phyloP scores from a whole-genome alignment of 176 grass and related monocot species.

The Raddia distichophylla region DNA sequence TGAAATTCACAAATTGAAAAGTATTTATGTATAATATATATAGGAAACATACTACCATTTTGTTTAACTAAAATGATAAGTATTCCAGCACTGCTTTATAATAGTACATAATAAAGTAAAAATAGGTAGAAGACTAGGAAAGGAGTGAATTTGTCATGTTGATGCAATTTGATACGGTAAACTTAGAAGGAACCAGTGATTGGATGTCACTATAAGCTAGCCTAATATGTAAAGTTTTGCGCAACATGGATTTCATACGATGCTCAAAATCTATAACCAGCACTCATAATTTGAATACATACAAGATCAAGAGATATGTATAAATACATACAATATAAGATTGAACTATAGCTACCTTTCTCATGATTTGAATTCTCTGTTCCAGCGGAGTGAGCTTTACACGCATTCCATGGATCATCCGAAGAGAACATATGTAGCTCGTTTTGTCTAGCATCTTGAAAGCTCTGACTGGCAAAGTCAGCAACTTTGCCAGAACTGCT shows the following conservation, averaged over 20 bases:
- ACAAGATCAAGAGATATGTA: constrained; percentile 9
- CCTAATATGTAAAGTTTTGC: background rate
- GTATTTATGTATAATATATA: constrained; percentile 15
- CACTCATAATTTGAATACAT: background rate
- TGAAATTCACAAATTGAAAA: background rate
- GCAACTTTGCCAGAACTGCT: constrained; percentile 48
- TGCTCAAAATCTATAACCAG: background rate
- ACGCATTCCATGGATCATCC: constrained; percentile 25
- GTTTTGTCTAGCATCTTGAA: constrained; percentile 52
- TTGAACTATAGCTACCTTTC: constrained; percentile 38
- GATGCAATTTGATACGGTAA: background rate
- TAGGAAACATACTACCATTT: background rate
- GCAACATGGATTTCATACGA: constrained; percentile 3
- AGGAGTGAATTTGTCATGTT: background rate
- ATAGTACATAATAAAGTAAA: background rate
- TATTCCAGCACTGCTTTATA: background rate
- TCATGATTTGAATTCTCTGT: constrained; percentile 28
- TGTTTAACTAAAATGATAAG: constrained; percentile 14
- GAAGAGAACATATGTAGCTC: constrained; percentile 24
- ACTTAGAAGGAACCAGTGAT: background rate
- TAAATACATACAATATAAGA: constrained; percentile 1
- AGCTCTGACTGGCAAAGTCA: constrained; percentile 27
- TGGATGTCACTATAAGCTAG: background rate
- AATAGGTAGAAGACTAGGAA: background rate
- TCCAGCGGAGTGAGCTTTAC: constrained; percentile 29